Percentiles rank a stretch among this genome's conserved stretches.
Conservation (phyloP, 73 alveolate species). For the Durusdinium trenchii region DNA sequence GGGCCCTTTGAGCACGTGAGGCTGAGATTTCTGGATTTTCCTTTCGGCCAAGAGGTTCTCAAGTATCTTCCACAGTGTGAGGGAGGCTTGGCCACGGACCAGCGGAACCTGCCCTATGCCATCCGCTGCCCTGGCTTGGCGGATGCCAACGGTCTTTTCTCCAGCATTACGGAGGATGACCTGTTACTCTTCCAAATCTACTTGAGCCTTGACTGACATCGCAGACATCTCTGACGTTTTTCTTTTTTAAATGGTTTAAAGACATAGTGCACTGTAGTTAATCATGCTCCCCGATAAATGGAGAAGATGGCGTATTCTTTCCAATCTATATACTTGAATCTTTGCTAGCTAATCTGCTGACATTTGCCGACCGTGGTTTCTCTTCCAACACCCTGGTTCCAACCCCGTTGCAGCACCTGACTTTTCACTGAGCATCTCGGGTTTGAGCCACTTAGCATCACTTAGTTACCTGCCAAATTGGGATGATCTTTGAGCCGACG, state of each 20-base stretch:
- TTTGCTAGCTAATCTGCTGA: too few species aligned
- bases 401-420: too few species aligned
- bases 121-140: conserved; percentile 84
- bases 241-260: not conserved
- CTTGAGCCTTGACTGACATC: not conserved
- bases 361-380: too few species aligned
- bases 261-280: not conserved
- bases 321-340: too few species aligned
- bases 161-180: conserved; percentile 62
- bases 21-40: not conserved
- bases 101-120: conserved; percentile 83
- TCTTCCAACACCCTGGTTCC: too few species aligned
- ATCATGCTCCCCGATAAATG: too few species aligned
- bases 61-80: conserved; percentile 68
- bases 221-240: not conserved
- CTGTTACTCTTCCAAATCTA: conserved; percentile 66
- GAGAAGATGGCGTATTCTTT: too few species aligned
- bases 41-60: conserved; percentile 35
- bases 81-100: conserved; percentile 71
- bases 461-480: not conserved
- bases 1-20: not conserved
- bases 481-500: not conserved
- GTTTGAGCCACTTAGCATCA: not conserved
- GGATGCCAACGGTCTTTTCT: conserved; percentile 39
- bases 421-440: too few species aligned